phyloP scores from a whole-genome alignment of 345 rosid species.

The Nasturtium officinale region DNA sequence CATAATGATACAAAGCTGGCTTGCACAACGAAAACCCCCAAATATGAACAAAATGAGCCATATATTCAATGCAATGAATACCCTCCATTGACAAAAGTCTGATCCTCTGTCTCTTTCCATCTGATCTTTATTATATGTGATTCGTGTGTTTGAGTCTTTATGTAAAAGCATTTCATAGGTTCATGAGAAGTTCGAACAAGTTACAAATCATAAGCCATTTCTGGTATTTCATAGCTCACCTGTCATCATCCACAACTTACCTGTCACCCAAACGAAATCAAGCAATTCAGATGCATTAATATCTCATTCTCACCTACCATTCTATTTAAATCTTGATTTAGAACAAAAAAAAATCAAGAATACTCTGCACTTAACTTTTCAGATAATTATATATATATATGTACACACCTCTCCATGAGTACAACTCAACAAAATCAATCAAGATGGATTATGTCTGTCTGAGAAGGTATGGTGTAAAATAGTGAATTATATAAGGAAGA shows the following conservation, averaged over 20 bases:
- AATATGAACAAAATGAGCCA: slow-evolving; percentile 23
- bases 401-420: slow-evolving; percentile 10
- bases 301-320: slow-evolving; percentile 34
- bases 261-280: slow-evolving; percentile 37
- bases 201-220: slow-evolving; percentile 35
- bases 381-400: not conserved
- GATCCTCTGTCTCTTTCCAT: slow-evolving; percentile 38
- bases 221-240: slow-evolving; percentile 32
- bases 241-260: slow-evolving; percentile 31
- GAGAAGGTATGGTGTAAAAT: slow-evolving; percentile 6
- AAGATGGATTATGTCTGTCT: not conserved
- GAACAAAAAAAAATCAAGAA: not conserved
- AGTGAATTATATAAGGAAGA: not conserved
- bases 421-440: slow-evolving; percentile 2
- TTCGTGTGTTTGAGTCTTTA: slow-evolving; percentile 8
- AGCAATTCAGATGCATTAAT: slow-evolving; percentile 31
- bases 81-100: slow-evolving; percentile 24
- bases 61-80: slow-evolving; percentile 31
- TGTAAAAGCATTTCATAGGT: slow-evolving; percentile 32
- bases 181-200: slow-evolving; percentile 34
- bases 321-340: slow-evolving; percentile 26
- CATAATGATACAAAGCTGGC: slow-evolving; percentile 40
- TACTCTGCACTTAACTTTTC: not conserved
- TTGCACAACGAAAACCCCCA: slow-evolving; percentile 39
- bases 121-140: slow-evolving; percentile 33